Conservation (phyloP, 768 basidiomycete species). For the Lactarius vividus region DNA sequence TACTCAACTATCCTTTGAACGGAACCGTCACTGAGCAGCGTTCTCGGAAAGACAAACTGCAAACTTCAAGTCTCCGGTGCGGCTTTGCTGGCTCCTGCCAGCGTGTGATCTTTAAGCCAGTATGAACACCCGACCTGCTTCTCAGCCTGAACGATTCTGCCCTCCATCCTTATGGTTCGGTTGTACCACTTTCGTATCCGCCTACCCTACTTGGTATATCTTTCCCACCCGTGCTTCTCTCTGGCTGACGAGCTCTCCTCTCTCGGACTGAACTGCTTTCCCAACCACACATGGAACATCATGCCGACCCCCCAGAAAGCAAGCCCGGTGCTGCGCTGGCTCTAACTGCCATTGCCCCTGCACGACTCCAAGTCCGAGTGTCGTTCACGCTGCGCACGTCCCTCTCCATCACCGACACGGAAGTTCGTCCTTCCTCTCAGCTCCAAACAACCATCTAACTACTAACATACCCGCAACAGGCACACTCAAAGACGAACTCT, state of each 20-base stretch:
- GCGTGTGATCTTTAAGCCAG: neutral
- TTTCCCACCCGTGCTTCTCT: constrained; percentile 7
- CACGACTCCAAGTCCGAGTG: too few species aligned
- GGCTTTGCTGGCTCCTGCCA: constrained; percentile 8
- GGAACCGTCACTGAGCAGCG: constrained; percentile 65
- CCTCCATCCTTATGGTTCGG: constrained; percentile 92
- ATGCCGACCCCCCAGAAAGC: too few species aligned
- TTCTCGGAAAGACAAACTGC: constrained; percentile 73
- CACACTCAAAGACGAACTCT: too few species aligned
- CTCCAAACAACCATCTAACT: too few species aligned
- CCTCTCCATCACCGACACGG: too few species aligned
- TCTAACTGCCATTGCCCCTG: too few species aligned
- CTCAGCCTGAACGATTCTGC: constrained; percentile 64
- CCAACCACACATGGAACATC: constrained; percentile 31
- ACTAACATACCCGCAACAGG: too few species aligned
- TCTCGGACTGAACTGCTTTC: constrained; percentile 71
- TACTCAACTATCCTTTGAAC: constrained; percentile 32
- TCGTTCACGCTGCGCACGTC: too few species aligned
- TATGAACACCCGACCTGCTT: constrained; percentile 92
- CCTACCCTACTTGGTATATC: neutral
- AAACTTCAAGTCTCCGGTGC: constrained; percentile 61
- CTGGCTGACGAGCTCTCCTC: constrained; percentile 3
- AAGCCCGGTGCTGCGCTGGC: too few species aligned
- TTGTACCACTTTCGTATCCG: constrained; percentile 35
- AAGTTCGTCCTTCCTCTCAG: too few species aligned